Evolutionary conservation across 2,329 filamentous ascomycete genomes (phyloP), one percentile per base, ranked within the genome.

Genomic region (Xylariaceae sp.): DNA sequence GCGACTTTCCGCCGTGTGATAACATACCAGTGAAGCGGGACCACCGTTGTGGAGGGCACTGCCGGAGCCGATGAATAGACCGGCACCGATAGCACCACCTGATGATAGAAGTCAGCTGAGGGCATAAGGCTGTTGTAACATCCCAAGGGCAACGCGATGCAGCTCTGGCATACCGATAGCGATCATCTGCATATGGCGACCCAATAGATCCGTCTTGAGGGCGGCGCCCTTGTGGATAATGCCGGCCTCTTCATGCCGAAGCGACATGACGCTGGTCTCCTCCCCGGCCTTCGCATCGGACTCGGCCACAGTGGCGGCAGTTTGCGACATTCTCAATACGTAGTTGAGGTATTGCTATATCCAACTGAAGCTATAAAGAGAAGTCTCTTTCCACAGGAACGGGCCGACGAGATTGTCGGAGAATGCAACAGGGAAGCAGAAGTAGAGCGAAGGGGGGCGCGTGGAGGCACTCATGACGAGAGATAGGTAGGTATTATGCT

Each of bases 51-150:
- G 72, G 50, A 88, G 71, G 37, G 84, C 83, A 43, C 68, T 68
- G 47, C 84, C 85, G 2, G 84, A 85, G 47, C 84, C 81, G 55
- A 90, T 84, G 68, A 89, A 89, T 7, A 89, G 76, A 73, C 87
- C 86, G 60, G 73, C 73, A 55, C 74, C 73, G 47, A 76, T 75
- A 11, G 74, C 71, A 64, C 73, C 74, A 51, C 73, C 72, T 73
- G 39, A 53, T 32, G 12, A 30, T 8, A n/a, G 6, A 32, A 30
- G 40, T 59, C 29, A 53, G 54, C 44, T 39, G 39, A 32, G 26
- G 12, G 19, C 19, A 1, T 19, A 19, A 1, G 19, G 19, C 19
- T 19, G 19, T 35, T 44, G 35, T 42, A 31, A 2, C n/a, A 6
- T 3, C 3, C 6, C 26, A 3, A n/a, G 11, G 8, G 5, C 37